Conservation (phyloP, 2,329 filamentous ascomycete genomes). For the Penicillium digitatum region DNA sequence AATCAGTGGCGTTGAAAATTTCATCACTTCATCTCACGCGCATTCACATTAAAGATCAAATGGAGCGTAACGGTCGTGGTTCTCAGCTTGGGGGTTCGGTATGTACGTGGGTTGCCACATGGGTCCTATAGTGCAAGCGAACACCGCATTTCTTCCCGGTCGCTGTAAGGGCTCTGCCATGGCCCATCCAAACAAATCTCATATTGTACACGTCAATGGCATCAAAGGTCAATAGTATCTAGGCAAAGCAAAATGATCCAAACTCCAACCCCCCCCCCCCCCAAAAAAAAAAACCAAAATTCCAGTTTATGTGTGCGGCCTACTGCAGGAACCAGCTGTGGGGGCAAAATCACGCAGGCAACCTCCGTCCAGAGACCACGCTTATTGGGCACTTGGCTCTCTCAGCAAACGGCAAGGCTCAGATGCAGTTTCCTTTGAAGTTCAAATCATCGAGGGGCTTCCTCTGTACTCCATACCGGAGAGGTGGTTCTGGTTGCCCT, state of each 20-base stretch:
- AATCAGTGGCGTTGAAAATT: background rate
- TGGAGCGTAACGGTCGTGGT: background rate
- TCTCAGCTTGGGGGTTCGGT: background rate
- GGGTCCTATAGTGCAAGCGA: background rate
- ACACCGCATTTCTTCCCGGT: constrained; percentile 3
- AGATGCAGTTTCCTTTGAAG: constrained; percentile 7
- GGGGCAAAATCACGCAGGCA: constrained; percentile 8
- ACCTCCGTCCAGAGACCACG: background rate
- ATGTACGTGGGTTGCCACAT: constrained; percentile 5
- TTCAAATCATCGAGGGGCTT: constrained; percentile 2
- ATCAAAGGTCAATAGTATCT: constrained; percentile 1
- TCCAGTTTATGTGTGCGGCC: constrained; percentile 24
- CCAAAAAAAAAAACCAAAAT: background rate
- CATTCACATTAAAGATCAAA: background rate
- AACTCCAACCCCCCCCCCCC: too few species aligned
- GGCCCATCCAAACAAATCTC: background rate
- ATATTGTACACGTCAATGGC: constrained; percentile 5
- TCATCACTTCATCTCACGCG: background rate
- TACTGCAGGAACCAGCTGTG: constrained; percentile 38
- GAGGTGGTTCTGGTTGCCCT: constrained; percentile 4
- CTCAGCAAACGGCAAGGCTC: constrained; percentile 10
- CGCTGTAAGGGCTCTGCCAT: constrained; percentile 8
- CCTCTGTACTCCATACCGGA: constrained; percentile 5
- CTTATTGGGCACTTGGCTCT: background rate
- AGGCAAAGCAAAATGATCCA: background rate